These are phyloP conservation scores for Ambrosiella cleistominuta DNA, from an alignment of 2,329 filamentous ascomycete species.

Conservation along the genomic window DNA sequence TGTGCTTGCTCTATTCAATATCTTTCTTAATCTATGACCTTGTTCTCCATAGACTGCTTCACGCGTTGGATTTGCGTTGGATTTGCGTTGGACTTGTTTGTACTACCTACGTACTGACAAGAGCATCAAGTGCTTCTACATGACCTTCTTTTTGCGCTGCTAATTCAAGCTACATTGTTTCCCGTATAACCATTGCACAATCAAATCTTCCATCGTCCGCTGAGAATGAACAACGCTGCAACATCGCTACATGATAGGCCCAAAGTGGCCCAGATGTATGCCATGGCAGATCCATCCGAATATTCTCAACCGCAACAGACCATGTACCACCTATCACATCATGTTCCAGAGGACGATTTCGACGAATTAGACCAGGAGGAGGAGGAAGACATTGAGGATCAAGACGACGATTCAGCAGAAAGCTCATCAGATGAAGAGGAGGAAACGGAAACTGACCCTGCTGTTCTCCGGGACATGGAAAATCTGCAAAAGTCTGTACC, in stretches of 20 bases:
- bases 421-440: slow-evolving; percentile 26
- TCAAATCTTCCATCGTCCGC: background rate
- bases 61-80: background rate
- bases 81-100: background rate
- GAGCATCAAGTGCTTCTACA: background rate
- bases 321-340: slow-evolving; percentile 4
- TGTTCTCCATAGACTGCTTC: background rate
- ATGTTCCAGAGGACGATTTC: slow-evolving; percentile 19
- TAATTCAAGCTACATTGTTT: background rate
- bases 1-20: too few species aligned
- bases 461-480: slow-evolving; percentile 70
- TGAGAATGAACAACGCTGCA: slow-evolving; percentile 2
- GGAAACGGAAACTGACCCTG: slow-evolving; percentile 43
- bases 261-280: slow-evolving; percentile 9
- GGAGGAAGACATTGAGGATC: slow-evolving; percentile 20
- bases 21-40: background rate
- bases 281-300: slow-evolving; percentile 10
- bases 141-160: background rate
- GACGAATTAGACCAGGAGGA: slow-evolving; percentile 25
- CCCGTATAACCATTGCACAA: background rate
- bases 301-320: slow-evolving; percentile 5
- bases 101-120: background rate
- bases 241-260: background rate
- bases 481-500: slow-evolving; percentile 68
- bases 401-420: slow-evolving; percentile 24